These are phyloP conservation scores for Papiliotrema flavescens DNA, from an alignment of 1,284 basidiomycete species.

Conservation along the genomic window DNA sequence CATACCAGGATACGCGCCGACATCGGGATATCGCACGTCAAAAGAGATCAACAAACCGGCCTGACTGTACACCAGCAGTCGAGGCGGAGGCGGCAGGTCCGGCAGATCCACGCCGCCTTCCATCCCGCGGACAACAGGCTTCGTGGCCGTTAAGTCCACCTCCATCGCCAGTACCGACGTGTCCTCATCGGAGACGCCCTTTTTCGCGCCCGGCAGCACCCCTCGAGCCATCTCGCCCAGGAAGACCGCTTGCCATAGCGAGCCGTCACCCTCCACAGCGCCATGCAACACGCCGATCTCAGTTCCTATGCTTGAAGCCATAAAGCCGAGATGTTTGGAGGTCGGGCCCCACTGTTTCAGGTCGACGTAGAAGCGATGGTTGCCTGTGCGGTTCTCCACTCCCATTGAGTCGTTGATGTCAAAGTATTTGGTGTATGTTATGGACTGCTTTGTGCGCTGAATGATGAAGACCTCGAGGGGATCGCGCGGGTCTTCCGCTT, in stretches of 20 bases:
- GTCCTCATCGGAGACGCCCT: conserved; percentile 44
- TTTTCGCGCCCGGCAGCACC: conserved; percentile 50
- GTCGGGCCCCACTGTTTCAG: conserved; percentile 46
- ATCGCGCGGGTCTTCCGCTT: conserved; percentile 41
- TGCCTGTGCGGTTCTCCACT: conserved; percentile 32
- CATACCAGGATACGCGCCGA: conserved; percentile 50
- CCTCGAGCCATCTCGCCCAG: conserved; percentile 54
- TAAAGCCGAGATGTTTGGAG: conserved; percentile 46
- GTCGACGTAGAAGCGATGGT: conserved; percentile 44
- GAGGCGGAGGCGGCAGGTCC: conserved; percentile 51
- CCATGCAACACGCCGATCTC: conserved; percentile 44
- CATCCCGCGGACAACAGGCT: conserved; percentile 47
- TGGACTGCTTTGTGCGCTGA: conserved; percentile 34
- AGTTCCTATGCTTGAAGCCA: conserved; percentile 51
- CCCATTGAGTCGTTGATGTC: conserved; percentile 49
- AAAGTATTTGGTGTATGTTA: conserved; percentile 46
- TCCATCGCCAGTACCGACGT: conserved; percentile 52
- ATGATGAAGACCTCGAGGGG: conserved; percentile 43
- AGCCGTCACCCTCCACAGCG: conserved; percentile 20
- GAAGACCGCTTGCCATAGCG: conserved; percentile 51
- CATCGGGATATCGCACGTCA: conserved; percentile 49
- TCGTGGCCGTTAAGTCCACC: conserved; percentile 52
- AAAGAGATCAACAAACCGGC: conserved; percentile 54
- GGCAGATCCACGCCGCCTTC: conserved; percentile 49
- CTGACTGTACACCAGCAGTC: conserved; percentile 52